phyloP scores from a whole-genome alignment of 306 rosid genomes.

The Cucurbita pepo region DNA sequence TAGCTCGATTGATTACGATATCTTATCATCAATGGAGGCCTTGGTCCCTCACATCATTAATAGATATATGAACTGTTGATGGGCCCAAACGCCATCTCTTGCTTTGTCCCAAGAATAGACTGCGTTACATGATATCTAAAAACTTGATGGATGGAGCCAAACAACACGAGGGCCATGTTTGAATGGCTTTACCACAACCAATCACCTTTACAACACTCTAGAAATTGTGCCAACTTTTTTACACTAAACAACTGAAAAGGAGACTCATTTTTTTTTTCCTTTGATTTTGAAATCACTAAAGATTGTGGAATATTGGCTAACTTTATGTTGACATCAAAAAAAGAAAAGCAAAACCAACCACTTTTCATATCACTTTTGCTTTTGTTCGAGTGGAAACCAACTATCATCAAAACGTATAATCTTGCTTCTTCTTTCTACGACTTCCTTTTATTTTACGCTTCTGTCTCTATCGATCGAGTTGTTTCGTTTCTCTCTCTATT shows the following conservation, averaged over 20 bases:
- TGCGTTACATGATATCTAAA: background rate
- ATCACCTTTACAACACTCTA: background rate
- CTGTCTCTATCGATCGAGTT: background rate
- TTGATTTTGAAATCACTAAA: background rate
- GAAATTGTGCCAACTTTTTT: background rate
- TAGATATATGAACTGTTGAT: background rate
- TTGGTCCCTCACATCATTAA: background rate
- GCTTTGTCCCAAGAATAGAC: background rate
- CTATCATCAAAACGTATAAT: background rate
- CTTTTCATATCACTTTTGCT: background rate
- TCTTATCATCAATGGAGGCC: background rate
- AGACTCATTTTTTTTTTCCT: background rate
- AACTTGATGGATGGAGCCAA: background rate
- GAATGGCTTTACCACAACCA: background rate
- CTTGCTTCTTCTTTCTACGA: background rate
- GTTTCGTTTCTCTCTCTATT: too few relatives aligned
- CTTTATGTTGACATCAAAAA: background rate
- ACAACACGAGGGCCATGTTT: background rate
- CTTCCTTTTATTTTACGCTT: background rate
- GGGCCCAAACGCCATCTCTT: background rate
- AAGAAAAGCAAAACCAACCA: background rate
- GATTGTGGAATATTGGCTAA: background rate
- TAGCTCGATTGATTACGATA: background rate
- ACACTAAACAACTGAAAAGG: too few relatives aligned
- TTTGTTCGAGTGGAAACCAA: background rate